These are phyloP conservation scores for Geoglossum glabrum DNA, from an alignment of 495 filamentous ascomycete species.

Conservation along the genomic window DNA sequence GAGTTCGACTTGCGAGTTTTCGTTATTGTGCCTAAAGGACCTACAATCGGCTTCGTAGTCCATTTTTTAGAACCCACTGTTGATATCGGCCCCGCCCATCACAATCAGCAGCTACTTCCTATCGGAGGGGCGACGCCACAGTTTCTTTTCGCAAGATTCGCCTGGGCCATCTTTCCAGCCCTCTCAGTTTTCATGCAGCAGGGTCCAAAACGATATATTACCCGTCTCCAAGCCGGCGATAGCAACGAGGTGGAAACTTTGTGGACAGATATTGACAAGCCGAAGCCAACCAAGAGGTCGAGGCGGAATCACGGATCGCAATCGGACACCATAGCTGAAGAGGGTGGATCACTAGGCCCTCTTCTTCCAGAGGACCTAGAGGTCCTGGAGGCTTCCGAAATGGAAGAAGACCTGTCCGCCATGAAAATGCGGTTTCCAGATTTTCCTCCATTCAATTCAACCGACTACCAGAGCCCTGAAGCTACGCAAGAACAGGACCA, in stretches of 20 bases:
- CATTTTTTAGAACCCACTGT: background rate
- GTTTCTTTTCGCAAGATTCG: background rate
- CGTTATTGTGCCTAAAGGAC: background rate
- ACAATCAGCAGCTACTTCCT: background rate
- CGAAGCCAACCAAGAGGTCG: background rate
- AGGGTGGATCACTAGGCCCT: background rate
- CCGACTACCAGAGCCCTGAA: background rate
- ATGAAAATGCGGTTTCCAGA: background rate
- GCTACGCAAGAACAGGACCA: background rate
- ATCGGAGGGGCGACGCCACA: background rate
- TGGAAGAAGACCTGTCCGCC: background rate
- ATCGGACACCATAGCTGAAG: background rate
- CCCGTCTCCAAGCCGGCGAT: background rate
- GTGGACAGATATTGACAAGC: background rate
- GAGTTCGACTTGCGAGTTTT: background rate
- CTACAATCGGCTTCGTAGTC: background rate
- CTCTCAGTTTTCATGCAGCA: background rate
- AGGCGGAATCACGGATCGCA: background rate
- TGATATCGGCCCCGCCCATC: background rate
- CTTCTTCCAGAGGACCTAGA: background rate
- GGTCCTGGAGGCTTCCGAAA: background rate
- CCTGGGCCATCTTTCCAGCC: background rate
- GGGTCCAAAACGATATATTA: background rate
- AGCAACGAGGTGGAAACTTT: background rate
- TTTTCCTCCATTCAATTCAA: background rate